Percentiles rank a stretch among this genome's conserved stretches.
Evolutionary conservation across 371 early-diverging fungal species (phyloP).

Genomic region (Zancudomyces culisetae): DNA sequence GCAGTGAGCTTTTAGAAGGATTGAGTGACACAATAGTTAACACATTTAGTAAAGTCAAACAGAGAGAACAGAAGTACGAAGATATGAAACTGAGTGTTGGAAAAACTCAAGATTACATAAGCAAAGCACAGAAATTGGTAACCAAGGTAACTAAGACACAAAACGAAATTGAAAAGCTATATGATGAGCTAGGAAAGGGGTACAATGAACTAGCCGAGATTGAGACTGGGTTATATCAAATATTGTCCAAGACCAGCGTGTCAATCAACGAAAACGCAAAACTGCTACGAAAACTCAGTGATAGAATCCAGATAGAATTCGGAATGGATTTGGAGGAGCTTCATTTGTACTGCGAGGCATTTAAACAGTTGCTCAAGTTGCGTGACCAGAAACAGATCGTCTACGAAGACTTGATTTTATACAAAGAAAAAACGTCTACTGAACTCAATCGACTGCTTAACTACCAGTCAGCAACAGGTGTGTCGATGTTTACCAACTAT

Average conservation of each 20-base stretch:
- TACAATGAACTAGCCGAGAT: constrained; percentile 53
- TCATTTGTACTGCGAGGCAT: constrained; percentile 62
- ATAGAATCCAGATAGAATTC: constrained; percentile 55
- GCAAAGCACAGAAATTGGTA: constrained; percentile 52
- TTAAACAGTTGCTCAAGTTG: constrained; percentile 60
- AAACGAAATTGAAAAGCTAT: constrained; percentile 54
- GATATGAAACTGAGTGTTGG: constrained; percentile 59
- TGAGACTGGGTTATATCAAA: constrained; percentile 53
- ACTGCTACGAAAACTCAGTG: constrained; percentile 36
- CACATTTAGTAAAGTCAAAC: constrained; percentile 74
- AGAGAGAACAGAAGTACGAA: constrained; percentile 66
- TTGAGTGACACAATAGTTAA: constrained; percentile 77
- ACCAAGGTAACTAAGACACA: constrained; percentile 54
- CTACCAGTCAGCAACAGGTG: constrained; percentile 26
- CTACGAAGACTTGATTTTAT: constrained; percentile 68
- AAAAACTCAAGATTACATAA: constrained; percentile 66
- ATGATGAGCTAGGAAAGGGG: constrained; percentile 54
- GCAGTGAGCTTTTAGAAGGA: constrained; percentile 64
- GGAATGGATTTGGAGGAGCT: constrained; percentile 65
- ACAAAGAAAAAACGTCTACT: constrained; percentile 37
- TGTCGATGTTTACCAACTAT: constrained; percentile 47
- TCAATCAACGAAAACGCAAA: constrained; percentile 37
- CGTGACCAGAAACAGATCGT: constrained; percentile 89
- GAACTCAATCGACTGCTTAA: constrained; percentile 39
- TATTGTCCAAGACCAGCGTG: constrained; percentile 40